Percentiles rank a stretch among this genome's conserved stretches.
Conservation (phyloP, 2,329 filamentous ascomycete species). For the Aaosphaeria pasadenensis region DNA sequence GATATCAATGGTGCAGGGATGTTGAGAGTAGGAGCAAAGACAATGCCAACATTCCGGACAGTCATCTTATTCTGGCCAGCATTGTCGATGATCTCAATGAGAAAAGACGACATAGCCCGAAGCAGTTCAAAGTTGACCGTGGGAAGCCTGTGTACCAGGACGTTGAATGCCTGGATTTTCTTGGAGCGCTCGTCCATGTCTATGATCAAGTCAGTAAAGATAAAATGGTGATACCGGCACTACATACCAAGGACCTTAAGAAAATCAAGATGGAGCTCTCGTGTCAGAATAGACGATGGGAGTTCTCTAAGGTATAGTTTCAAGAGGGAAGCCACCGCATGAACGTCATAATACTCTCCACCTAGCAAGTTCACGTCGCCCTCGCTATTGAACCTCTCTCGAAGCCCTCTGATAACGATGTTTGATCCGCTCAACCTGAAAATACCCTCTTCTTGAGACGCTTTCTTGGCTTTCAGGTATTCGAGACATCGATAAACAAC, state of each 20-base stretch:
- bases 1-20: conserved; percentile 94
- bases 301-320: conserved; percentile 93
- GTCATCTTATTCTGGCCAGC: conserved; percentile 95
- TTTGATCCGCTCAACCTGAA: conserved; percentile 98
- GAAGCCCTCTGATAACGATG: conserved; percentile 83
- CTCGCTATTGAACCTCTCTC: conserved; percentile 90
- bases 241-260: conserved; percentile 66
- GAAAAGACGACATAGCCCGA: conserved; percentile 79
- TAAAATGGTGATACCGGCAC: not conserved
- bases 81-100: conserved; percentile 91
- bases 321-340: conserved; percentile 88
- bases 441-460: conserved; percentile 85
- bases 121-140: conserved; percentile 77
- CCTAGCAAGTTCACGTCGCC: conserved; percentile 88
- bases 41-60: conserved; percentile 91
- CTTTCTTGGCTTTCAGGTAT: conserved; percentile 81
- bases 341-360: conserved; percentile 87
- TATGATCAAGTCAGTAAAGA: conserved; percentile 24
- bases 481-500: conserved; percentile 96
- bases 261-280: conserved; percentile 88
- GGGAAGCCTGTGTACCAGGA: conserved; percentile 77
- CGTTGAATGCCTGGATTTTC: conserved; percentile 73
- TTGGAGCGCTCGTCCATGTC: conserved; percentile 73
- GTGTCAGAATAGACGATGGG: conserved; percentile 84
- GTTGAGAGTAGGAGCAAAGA: conserved; percentile 95